A percentile compares a stretch with the other conserved stretches of the same genome.
These are phyloP conservation scores for Typha latifolia DNA, from an alignment of 176 grass and related monocot genomes.

Conservation along the genomic window DNA sequence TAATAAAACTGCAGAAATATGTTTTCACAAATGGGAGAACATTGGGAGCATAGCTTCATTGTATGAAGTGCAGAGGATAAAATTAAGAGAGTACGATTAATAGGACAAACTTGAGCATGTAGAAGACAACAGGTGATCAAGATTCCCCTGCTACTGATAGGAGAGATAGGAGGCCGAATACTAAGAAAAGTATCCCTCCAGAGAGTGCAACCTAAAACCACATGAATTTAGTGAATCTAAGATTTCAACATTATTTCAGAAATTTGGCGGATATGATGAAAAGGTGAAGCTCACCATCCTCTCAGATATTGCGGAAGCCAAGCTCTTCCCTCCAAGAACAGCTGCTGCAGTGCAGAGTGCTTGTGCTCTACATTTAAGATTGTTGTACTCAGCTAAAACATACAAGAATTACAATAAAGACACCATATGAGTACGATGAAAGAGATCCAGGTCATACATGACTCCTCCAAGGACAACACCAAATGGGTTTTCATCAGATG, in stretches of 20 bases:
- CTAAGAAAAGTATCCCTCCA: slow-evolving; percentile 14
- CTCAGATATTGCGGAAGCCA: slow-evolving; percentile 97
- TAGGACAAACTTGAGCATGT: too few relatives aligned
- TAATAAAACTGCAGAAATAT: too few relatives aligned
- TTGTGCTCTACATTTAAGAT: slow-evolving; percentile 46
- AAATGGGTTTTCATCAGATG: slow-evolving; percentile 82
- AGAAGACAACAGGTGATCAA: neutral
- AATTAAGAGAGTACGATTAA: too few relatives aligned
- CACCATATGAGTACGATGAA: neutral
- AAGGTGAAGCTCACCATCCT: slow-evolving; percentile 52
- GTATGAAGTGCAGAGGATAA: too few relatives aligned
- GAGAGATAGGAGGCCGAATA: slow-evolving; percentile 14
- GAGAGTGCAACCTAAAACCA: slow-evolving; percentile 15
- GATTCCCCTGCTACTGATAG: slow-evolving; percentile 1
- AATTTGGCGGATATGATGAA: neutral
- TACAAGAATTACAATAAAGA: neutral
- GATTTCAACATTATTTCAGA: neutral
- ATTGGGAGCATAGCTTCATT: too few relatives aligned
- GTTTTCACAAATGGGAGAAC: too few relatives aligned
- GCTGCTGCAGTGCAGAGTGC: slow-evolving; percentile 94
- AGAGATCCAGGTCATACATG: slow-evolving; percentile 39
- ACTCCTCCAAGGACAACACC: slow-evolving; percentile 92
- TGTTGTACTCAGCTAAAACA: slow-evolving; percentile 4
- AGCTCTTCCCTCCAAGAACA: slow-evolving; percentile 86
- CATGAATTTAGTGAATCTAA: neutral